Conservation (phyloP, 202 grass and related monocot genomes). For the Cymbopogon flexuosus region DNA sequence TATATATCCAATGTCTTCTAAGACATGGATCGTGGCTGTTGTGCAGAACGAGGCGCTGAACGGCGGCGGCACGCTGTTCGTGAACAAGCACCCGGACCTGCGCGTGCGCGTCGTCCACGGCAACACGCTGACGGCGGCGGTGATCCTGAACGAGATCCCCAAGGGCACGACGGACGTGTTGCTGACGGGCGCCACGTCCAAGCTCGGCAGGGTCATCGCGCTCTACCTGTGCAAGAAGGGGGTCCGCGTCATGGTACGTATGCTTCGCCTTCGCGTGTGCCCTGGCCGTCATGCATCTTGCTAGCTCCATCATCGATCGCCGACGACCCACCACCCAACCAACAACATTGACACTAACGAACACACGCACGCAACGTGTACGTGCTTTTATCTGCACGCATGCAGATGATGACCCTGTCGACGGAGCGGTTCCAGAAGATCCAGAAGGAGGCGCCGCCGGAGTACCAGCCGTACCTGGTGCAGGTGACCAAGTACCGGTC, state of each 20-base stretch:
- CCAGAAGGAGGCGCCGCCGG: constrained; percentile 45
- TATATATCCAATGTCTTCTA: no score
- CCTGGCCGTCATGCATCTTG: no score
- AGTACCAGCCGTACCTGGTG: constrained; percentile 47
- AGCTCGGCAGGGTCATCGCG: constrained; percentile 63
- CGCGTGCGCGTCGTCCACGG: constrained; percentile 58
- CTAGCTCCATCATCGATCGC: no score
- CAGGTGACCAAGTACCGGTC: constrained; percentile 61
- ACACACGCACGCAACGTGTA: not conserved
- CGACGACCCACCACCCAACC: no score
- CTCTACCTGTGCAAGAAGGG: constrained; percentile 57
- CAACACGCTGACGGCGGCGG: constrained; percentile 67
- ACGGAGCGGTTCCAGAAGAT: constrained; percentile 55
- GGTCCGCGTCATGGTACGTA: constrained; percentile 50
- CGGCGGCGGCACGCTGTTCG: constrained; percentile 61
- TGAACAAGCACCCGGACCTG: constrained; percentile 57
- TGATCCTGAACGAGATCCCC: constrained; percentile 61
- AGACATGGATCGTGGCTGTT: not conserved
- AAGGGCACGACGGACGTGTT: constrained; percentile 50
- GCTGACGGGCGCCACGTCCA: constrained; percentile 70
- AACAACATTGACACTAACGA: no score
- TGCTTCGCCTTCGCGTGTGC: no score
- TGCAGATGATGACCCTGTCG: constrained; percentile 59
- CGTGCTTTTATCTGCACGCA: no score
- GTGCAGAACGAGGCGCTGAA: constrained; percentile 68